Evolutionary conservation across 2,329 filamentous ascomycete genomes (phyloP).

Genomic region (Cercospora janseana): DNA sequence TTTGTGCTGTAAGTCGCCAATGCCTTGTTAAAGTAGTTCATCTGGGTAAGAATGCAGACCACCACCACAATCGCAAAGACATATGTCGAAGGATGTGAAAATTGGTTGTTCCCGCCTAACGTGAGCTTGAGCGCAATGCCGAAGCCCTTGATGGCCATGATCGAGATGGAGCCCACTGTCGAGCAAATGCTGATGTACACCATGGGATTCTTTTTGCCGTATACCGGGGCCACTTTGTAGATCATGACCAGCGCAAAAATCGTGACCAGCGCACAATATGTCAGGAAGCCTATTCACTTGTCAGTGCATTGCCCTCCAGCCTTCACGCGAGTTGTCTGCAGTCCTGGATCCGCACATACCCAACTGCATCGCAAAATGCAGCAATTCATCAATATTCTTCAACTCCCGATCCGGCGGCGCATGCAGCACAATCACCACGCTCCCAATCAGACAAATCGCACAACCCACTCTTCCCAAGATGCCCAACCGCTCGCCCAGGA

Average conservation of each 20-base stretch:
- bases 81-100: constrained; percentile 90
- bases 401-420: constrained; percentile 93
- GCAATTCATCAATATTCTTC: constrained; percentile 83
- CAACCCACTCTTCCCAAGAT: constrained; percentile 89
- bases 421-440: constrained; percentile 95
- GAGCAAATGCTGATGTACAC: constrained; percentile 98
- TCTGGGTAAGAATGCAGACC: constrained; percentile 95
- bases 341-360: constrained; percentile 56
- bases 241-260: constrained; percentile 92
- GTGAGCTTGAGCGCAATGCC: constrained; percentile 97
- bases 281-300: constrained; percentile 69
- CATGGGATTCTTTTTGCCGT: constrained; percentile 93
- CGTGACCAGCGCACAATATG: constrained; percentile 78
- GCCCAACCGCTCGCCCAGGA: constrained; percentile 86
- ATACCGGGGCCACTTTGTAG: constrained; percentile 82
- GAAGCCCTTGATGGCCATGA: constrained; percentile 99
- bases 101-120: constrained; percentile 89
- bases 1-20: constrained; percentile 95
- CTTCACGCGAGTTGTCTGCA: not conserved
- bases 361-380: constrained; percentile 85
- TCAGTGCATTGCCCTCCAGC: constrained; percentile 14
- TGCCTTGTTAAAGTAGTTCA: constrained; percentile 99
- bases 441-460: constrained; percentile 92
- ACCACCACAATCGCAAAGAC: constrained; percentile 91
- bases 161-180: constrained; percentile 91